Conservation (phyloP, 257 asterid species). For the Nicotiana undulata region DNA sequence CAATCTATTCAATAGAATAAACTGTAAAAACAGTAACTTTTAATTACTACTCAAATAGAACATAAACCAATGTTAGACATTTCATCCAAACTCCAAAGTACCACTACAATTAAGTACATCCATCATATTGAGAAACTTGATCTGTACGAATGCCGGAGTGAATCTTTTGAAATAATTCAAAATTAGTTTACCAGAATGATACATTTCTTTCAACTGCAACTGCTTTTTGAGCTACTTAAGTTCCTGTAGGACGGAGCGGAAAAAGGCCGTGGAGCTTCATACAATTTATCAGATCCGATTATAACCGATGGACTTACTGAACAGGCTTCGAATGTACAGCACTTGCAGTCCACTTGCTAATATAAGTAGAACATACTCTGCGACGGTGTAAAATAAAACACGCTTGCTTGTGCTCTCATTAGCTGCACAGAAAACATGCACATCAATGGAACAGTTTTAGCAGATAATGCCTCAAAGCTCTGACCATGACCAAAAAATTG, state of each 20-base stretch:
- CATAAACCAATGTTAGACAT: neutral
- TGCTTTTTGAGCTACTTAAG: neutral
- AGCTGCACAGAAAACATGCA: slow-evolving; percentile 40
- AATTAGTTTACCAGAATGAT: neutral
- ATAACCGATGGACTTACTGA: slow-evolving; percentile 61
- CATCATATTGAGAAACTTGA: neutral
- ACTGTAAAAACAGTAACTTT: neutral
- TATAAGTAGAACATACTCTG: slow-evolving; percentile 59
- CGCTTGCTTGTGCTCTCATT: slow-evolving; percentile 78
- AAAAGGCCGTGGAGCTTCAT: neutral
- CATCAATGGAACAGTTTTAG: neutral
- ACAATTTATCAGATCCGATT: slow-evolving; percentile 52
- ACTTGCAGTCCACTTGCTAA: slow-evolving; percentile 61
- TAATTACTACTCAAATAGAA: neutral
- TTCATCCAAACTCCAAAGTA: neutral
- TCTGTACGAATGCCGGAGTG: neutral
- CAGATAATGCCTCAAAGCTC: neutral
- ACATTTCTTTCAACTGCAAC: neutral
- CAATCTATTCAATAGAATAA: neutral
- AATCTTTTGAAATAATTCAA: neutral
- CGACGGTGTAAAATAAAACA: slow-evolving; percentile 64
- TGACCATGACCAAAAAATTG: neutral
- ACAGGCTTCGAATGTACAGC: slow-evolving; percentile 57
- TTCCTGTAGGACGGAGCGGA: neutral
- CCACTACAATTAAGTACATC: neutral